These are phyloP conservation scores for Ochetophila trinervis DNA, from an alignment of 306 rosid species.

Conservation along the genomic window DNA sequence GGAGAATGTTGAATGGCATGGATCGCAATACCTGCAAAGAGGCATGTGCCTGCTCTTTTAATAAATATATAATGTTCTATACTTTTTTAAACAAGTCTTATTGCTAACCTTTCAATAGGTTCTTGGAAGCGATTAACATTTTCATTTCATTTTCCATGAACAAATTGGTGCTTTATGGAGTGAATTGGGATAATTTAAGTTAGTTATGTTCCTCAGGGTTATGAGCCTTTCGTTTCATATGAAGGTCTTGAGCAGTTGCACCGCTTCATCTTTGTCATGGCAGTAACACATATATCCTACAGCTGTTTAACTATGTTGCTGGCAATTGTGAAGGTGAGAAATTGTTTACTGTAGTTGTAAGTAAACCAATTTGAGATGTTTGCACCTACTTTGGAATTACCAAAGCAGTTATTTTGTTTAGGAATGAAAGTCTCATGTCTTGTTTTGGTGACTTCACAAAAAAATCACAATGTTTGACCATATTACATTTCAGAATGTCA, in stretches of 20 bases:
- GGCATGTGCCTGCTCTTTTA: slow-evolving; percentile 37
- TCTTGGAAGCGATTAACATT: slow-evolving; percentile 2
- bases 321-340: slow-evolving; percentile 86
- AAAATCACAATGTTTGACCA: no score
- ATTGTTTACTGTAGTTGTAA: slow-evolving; percentile 8
- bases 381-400: neutral
- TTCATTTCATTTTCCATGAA: neutral
- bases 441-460: neutral
- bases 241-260: slow-evolving; percentile 98
- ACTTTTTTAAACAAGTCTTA: neutral
- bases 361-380: neutral
- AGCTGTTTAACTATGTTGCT: slow-evolving; percentile 97
- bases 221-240: slow-evolving; percentile 90
- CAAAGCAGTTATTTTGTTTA: neutral
- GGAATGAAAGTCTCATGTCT: neutral
- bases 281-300: slow-evolving; percentile 86
- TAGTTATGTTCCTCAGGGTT: slow-evolving; percentile 54
- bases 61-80: neutral
- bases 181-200: slow-evolving; percentile 21
- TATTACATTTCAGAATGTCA: neutral
- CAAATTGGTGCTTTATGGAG: slow-evolving; percentile 10
- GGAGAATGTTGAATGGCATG: slow-evolving; percentile 59
- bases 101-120: neutral
- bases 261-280: slow-evolving; percentile 97
- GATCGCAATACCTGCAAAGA: slow-evolving; percentile 59